Percentiles rank a stretch among this genome's conserved stretches.
phyloP scores from a whole-genome alignment of 768 basidiomycete genomes.

The Paxillus ammoniavirescens region DNA sequence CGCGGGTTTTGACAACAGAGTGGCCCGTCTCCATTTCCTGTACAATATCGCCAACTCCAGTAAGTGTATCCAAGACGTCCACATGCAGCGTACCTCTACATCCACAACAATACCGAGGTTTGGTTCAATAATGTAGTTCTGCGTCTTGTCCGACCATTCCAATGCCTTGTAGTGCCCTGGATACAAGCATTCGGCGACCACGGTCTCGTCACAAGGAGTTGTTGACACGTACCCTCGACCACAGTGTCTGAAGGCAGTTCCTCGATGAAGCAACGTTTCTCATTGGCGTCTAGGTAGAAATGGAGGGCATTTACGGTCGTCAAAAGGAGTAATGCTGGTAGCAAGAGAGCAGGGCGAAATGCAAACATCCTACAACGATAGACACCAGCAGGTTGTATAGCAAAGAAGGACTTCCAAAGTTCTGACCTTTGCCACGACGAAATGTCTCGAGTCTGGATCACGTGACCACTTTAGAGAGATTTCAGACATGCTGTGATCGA shows the following conservation, averaged over 20 bases:
- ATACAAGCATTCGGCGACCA: constrained; percentile 1
- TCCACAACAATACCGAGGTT: constrained; percentile 88
- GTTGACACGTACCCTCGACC: constrained; percentile 69
- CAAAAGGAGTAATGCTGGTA: constrained; percentile 40
- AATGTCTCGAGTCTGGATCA: constrained; percentile 8
- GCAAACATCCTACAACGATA: constrained; percentile 23
- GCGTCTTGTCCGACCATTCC: constrained; percentile 79
- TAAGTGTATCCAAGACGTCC: background rate
- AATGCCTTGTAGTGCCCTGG: constrained; percentile 90
- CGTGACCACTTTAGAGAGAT: constrained; percentile 5
- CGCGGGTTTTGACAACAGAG: constrained; percentile 83
- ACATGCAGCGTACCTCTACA: constrained; percentile 66
- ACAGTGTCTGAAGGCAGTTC: constrained; percentile 95
- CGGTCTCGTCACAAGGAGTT: background rate
- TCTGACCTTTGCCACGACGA: background rate
- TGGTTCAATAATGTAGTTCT: constrained; percentile 67
- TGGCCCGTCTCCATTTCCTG: constrained; percentile 88
- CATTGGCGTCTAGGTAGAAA: constrained; percentile 94
- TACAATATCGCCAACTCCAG: background rate
- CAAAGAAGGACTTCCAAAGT: background rate
- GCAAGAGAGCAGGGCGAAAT: constrained; percentile 26
- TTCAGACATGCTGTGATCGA: too few relatives aligned
- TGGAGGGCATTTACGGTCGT: constrained; percentile 74
- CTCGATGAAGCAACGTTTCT: constrained; percentile 94
- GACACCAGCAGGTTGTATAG: background rate